phyloP scores from a whole-genome alignment of 495 filamentous ascomycete species.

The Coniosporium apollinis region DNA sequence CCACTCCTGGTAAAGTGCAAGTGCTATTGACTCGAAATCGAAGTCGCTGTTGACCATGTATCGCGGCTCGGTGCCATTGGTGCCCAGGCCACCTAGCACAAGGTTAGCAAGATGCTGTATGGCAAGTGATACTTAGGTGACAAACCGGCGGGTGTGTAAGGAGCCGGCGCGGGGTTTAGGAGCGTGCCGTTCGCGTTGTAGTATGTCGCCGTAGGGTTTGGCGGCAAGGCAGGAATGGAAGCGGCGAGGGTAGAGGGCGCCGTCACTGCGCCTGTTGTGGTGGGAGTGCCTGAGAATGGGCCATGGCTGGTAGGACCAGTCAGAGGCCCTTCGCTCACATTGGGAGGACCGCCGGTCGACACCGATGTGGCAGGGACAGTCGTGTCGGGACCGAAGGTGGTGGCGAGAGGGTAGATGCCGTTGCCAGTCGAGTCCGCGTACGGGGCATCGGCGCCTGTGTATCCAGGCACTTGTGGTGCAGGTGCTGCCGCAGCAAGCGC shows the following conservation, averaged over 20 bases:
- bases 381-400: slow-evolving; percentile 11
- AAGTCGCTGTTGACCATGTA: slow-evolving; percentile 34
- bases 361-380: slow-evolving; percentile 3
- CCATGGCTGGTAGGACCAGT: slow-evolving; percentile 24
- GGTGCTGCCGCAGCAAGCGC: too few species aligned
- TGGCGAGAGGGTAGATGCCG: slow-evolving; percentile 7
- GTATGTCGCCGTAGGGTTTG: slow-evolving; percentile 25
- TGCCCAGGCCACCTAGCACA: slow-evolving; percentile 66
- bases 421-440: slow-evolving; percentile 10
- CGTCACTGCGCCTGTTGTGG: slow-evolving; percentile 23
- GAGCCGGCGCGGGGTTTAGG: slow-evolving; percentile 45
- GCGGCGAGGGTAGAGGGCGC: slow-evolving; percentile 13
- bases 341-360: too few species aligned
- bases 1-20: slow-evolving; percentile 68
- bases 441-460: slow-evolving; percentile 18
- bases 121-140: too few species aligned
- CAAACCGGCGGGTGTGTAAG: slow-evolving; percentile 57
- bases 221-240: slow-evolving; percentile 15
- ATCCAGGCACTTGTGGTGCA: slow-evolving; percentile 19
- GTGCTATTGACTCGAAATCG: slow-evolving; percentile 22
- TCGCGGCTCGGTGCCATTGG: slow-evolving; percentile 57
- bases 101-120: too few species aligned
- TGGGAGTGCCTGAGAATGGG: slow-evolving; percentile 20
- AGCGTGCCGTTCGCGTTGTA: slow-evolving; percentile 59
- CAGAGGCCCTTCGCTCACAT: too few species aligned